Percentiles rank a stretch among this genome's conserved stretches.
Evolutionary conservation across 257 asterid genomes (phyloP).

Genomic region (Solanum chaucha): DNA sequence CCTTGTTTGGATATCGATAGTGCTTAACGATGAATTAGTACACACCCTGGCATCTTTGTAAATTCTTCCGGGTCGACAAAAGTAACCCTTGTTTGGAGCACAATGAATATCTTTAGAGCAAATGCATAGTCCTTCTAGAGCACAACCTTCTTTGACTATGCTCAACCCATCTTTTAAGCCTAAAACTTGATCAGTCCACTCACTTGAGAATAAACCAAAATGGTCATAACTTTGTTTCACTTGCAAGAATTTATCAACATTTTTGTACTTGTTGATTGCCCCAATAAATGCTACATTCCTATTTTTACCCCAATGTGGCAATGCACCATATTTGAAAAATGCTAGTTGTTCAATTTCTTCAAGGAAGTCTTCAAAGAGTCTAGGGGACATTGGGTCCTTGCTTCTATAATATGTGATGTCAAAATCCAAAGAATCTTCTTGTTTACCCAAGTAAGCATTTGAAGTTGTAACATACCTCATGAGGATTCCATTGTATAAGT

Average conservation of each 20-base stretch:
- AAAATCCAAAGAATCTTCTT: constrained; percentile 17
- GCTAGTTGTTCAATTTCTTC: constrained; percentile 18
- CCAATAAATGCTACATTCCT: constrained; percentile 16
- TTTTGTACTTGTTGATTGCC: constrained; percentile 3
- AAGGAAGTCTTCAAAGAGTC: constrained; percentile 12
- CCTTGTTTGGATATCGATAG: too few species aligned
- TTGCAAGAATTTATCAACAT: constrained; percentile 8
- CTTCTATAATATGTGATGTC: constrained; percentile 16
- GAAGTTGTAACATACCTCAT: constrained; percentile 12
- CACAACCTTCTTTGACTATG: constrained; percentile 9
- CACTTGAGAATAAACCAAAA: constrained; percentile 14
- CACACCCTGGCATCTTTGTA: constrained; percentile 20
- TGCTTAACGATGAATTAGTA: not conserved
- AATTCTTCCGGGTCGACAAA: constrained; percentile 8
- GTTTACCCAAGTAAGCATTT: constrained; percentile 17
- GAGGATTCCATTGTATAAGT: constrained; percentile 6
- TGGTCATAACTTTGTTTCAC: constrained; percentile 8
- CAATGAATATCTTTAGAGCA: constrained; percentile 16
- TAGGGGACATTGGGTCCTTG: constrained; percentile 12
- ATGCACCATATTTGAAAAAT: constrained; percentile 12
- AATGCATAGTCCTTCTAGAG: constrained; percentile 18
- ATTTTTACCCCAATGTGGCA: constrained; percentile 27
- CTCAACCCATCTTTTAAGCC: constrained; percentile 11
- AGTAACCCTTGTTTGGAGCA: constrained; percentile 13
- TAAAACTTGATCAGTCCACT: constrained; percentile 19